Evolutionary conservation across 2,329 filamentous ascomycete species (phyloP).

Genomic region (Cercospora citrullina): DNA sequence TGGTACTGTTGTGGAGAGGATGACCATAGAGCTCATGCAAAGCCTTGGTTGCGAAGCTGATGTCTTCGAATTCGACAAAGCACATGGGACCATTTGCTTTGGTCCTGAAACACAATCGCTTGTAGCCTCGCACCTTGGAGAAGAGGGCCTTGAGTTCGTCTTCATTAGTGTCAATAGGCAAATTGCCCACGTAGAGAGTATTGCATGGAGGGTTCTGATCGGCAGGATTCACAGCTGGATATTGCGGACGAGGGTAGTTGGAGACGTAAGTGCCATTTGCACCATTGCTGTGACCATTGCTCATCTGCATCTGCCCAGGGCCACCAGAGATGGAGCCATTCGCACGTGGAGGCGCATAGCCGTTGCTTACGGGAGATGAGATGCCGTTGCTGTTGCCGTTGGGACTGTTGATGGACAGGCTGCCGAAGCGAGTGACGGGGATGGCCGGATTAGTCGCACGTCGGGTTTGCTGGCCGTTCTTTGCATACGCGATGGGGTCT

Average conservation of each 20-base stretch:
- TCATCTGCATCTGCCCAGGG: constrained; percentile 38
- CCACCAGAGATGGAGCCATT: constrained; percentile 54
- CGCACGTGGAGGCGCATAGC: constrained; percentile 52
- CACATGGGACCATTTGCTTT: constrained; percentile 98
- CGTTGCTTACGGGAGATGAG: constrained; percentile 57
- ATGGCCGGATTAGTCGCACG: constrained; percentile 70
- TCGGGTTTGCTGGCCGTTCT: constrained; percentile 62
- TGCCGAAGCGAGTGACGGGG: constrained; percentile 66
- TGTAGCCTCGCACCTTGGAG: constrained; percentile 90
- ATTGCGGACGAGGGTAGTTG: constrained; percentile 64
- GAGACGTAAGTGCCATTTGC: constrained; percentile 59
- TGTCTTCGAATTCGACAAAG: constrained; percentile 96
- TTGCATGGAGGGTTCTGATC: constrained; percentile 98
- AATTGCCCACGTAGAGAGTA: constrained; percentile 95
- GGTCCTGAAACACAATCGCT: constrained; percentile 88
- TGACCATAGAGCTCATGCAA: constrained; percentile 87
- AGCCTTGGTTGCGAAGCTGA: constrained; percentile 87
- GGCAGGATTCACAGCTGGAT: constrained; percentile 86
- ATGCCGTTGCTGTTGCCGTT: constrained; percentile 43
- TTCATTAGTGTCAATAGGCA: constrained; percentile 88
- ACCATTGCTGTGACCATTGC: constrained; percentile 45
- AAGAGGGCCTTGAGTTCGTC: constrained; percentile 95
- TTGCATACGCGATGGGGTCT: constrained; percentile 70
- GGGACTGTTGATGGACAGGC: constrained; percentile 70
- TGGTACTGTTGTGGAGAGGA: constrained; percentile 84